These are phyloP conservation scores for Botrytis fragariae DNA, from an alignment of 2,329 filamentous ascomycete species.

Conservation along the genomic window DNA sequence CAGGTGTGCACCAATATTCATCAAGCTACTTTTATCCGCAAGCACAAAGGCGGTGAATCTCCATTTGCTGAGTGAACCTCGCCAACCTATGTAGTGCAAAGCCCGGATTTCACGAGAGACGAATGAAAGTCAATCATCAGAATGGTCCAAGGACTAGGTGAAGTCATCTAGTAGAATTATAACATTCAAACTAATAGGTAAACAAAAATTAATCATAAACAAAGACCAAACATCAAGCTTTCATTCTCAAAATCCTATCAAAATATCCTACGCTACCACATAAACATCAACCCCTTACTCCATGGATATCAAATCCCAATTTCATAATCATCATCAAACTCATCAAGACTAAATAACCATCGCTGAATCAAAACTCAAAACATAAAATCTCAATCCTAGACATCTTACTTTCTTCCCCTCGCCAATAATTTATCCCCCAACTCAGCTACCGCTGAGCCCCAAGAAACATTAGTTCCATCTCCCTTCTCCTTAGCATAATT, in stretches of 20 bases:
- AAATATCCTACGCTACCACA: background rate
- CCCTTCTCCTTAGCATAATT: constrained; percentile 33
- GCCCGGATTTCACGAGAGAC: background rate
- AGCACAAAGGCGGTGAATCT: background rate
- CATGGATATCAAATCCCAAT: background rate
- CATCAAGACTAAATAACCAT: background rate
- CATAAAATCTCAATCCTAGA: background rate
- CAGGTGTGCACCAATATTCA: background rate
- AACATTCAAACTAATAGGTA: background rate
- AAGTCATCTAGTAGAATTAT: background rate
- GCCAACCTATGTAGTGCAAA: background rate
- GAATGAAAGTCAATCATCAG: background rate
- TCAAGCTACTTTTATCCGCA: background rate
- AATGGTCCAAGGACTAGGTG: background rate
- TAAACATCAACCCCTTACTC: background rate
- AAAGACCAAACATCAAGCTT: background rate
- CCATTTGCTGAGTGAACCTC: background rate
- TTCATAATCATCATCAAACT: background rate
- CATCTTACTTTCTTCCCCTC: constrained; percentile 49
- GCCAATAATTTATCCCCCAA: constrained; percentile 55
- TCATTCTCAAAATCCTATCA: background rate
- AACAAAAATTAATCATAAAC: background rate
- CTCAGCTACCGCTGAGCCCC: constrained; percentile 56
- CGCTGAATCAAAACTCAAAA: background rate
- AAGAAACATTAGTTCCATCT: constrained; percentile 42